Conservation (phyloP, 306 rosid genomes). For the Fagus sylvatica region DNA sequence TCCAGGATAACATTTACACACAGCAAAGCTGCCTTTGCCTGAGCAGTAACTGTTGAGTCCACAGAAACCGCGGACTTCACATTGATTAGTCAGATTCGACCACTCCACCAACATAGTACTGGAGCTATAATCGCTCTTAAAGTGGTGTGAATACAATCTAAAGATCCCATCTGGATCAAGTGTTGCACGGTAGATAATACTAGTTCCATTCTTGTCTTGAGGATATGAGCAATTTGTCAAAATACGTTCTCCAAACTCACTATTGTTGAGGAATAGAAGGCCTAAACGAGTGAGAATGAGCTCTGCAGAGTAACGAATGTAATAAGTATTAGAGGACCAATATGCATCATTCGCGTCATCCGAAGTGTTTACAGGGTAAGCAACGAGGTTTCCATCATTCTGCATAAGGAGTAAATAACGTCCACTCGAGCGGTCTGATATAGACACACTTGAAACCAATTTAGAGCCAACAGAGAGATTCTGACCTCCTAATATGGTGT, state of each 20-base stretch:
- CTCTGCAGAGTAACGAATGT: fast-evolving
- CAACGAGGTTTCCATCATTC: not conserved
- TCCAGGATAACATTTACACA: not conserved
- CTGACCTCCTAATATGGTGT: conserved; percentile 7
- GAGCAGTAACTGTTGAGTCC: conserved; percentile 5
- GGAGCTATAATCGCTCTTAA: not conserved
- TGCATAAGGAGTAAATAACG: not conserved
- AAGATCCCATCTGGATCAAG: conserved; percentile 6
- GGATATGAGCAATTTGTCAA: not conserved
- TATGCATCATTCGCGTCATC: not conserved
- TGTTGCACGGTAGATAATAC: not conserved
- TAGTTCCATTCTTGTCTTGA: not conserved
- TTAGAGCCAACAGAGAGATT: fast-evolving
- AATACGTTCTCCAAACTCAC: not conserved
- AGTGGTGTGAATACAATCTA: not conserved
- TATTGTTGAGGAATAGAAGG: not conserved
- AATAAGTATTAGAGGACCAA: not conserved
- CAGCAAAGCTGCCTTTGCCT: not conserved
- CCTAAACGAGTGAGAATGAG: not conserved
- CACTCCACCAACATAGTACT: not conserved
- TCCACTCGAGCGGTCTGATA: not conserved
- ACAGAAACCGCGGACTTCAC: not conserved
- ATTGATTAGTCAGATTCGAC: not conserved
- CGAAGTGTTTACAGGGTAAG: not conserved
- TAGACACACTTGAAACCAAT: not conserved